Conservation (phyloP, 2,329 filamentous ascomycete species). For the Exophiala mesophila region DNA sequence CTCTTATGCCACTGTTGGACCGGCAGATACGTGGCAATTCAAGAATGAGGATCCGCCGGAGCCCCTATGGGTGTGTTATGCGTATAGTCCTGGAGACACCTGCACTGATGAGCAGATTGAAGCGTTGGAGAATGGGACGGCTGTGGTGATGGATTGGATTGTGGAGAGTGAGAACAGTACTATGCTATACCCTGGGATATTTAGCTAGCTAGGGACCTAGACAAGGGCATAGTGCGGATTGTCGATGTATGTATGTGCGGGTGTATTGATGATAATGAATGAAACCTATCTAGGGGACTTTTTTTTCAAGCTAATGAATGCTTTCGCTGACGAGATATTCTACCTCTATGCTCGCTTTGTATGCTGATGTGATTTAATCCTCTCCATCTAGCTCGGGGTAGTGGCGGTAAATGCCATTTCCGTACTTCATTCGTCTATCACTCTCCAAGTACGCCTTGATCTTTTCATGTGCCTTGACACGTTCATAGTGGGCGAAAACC, state of each 20-base stretch:
- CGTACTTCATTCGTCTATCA: conserved; percentile 57
- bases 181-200: conserved; percentile 2
- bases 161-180: conserved; percentile 31
- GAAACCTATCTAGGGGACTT: too few relatives aligned
- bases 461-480: conserved; percentile 57
- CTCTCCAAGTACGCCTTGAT: conserved; percentile 67
- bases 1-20: not conserved
- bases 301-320: too few relatives aligned
- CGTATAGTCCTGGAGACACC: conserved; percentile 34
- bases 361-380: too few relatives aligned
- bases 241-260: too few relatives aligned
- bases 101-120: conserved; percentile 43
- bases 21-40: conserved; percentile 4
- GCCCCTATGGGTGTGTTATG: conserved; percentile 36
- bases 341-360: too few relatives aligned
- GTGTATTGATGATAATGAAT: too few relatives aligned
- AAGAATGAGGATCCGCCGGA: conserved; percentile 5
- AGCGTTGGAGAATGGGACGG: conserved; percentile 40
- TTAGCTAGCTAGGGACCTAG: too few relatives aligned
- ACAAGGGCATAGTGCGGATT: too few relatives aligned
- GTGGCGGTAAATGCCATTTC: conserved; percentile 63
- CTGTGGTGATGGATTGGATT: conserved; percentile 43
- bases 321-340: too few relatives aligned
- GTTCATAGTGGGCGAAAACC: conserved; percentile 60
- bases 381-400: conserved; percentile 66